phyloP scores from a whole-genome alignment of 2,329 filamentous ascomycete species.

The Claviceps sp. region DNA sequence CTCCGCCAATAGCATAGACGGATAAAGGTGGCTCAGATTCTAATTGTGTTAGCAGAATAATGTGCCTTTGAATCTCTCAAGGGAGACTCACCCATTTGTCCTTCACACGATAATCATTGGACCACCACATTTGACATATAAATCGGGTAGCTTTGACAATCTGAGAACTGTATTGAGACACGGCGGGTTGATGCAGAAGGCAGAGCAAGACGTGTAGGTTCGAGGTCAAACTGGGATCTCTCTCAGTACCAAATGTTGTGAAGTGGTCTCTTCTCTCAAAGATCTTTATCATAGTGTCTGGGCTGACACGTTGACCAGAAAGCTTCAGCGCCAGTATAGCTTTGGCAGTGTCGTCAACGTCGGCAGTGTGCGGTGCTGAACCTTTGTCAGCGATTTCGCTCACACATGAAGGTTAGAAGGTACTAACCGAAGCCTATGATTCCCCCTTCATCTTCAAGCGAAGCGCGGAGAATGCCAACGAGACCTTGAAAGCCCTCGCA shows the following conservation, averaged over 20 bases:
- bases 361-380: neutral
- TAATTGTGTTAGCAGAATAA: neutral
- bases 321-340: slow-evolving; percentile 3
- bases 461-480: neutral
- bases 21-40: slow-evolving; percentile 7
- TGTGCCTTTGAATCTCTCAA: neutral
- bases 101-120: slow-evolving; percentile 3
- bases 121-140: slow-evolving; percentile 7
- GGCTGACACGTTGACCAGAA: slow-evolving; percentile 1
- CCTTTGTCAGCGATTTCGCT: neutral
- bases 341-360: slow-evolving; percentile 10
- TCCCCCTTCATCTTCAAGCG: slow-evolving; percentile 2
- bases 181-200: slow-evolving; percentile 3
- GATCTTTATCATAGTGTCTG: neutral
- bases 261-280: slow-evolving; percentile 3
- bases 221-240: slow-evolving; percentile 5
- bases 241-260: slow-evolving; percentile 6
- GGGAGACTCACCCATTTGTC: slow-evolving; percentile 9
- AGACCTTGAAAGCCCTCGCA: neutral
- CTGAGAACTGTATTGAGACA: slow-evolving; percentile 3
- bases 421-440: slow-evolving; percentile 8
- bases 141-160: slow-evolving; percentile 7
- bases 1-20: slow-evolving; percentile 7
- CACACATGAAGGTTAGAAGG: too few species aligned
- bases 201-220: slow-evolving; percentile 8